Base-by-base conservation (phyloP, 139 green algal species). In the Picochlorum sp. region DNA sequence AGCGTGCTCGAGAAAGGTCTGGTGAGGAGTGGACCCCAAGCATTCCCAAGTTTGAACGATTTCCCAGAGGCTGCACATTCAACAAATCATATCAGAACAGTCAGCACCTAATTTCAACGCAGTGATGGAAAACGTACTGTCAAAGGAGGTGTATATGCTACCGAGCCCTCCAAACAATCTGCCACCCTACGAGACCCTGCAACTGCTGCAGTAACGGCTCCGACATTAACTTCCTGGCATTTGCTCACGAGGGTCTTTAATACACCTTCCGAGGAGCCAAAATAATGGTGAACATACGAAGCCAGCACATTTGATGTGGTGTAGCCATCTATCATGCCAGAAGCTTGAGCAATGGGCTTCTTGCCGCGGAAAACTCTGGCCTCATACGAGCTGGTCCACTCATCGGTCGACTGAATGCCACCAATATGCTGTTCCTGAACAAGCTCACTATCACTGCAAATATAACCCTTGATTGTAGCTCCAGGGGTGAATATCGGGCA, bases 241-340 rank as follows among this genome's bases (percentile, higher is more conserved):
- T 61, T 56, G 15, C 73, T 65, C 8, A 89, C 80, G 6, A 95
- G 66, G 3, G 79, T 60, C 14, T 45, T 10, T 20, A 54, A 6
- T 54, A 13, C 16, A 26, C 61, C 61, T 6, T 84, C 77, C 37
- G 81, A 82, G 34, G 67, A 82, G 34, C 75, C 81, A 77, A 92
- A 95, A 73, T 95, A 85, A 49, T 96, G 68, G 66, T 95, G 86
- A n/a, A 93, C 80, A 51, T 88, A 88, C 54, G 74, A 87, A n/a
- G 73, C 90, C 45, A 97, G 72, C 23, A 92, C 85, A 50, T 81
- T 83, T 6, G 69, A 65, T 41, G 47, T 55, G 6, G 70, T 77
- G 71, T 89, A 96, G 6, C 90, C 90, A 60, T 95, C 88, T 37
- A 34, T 16, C 14, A 54, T 28, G n/a, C 50, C 15, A 23, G 62